Evolutionary conservation across 768 basidiomycete genomes (phyloP).

Genomic region (Mycena floridula): DNA sequence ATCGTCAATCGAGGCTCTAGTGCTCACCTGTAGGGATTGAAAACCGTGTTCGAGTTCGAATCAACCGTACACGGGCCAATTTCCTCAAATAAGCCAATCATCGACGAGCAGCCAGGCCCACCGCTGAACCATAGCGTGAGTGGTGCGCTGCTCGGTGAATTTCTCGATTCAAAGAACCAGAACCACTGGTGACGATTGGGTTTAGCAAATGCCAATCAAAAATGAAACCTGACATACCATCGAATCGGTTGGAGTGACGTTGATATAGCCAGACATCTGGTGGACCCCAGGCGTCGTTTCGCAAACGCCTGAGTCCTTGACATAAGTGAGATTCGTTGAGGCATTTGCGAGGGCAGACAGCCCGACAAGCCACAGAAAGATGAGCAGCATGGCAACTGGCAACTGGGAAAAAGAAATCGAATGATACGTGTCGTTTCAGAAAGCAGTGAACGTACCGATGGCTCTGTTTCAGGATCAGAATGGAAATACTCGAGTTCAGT

Average conservation of each 20-base stretch:
- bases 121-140: slow-evolving; percentile 43
- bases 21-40: too few species aligned
- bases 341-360: too few species aligned
- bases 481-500: too few species aligned
- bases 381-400: too few species aligned
- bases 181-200: slow-evolving; percentile 31
- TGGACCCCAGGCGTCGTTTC: neutral
- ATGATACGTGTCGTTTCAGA: too few species aligned
- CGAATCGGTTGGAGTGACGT: neutral
- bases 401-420: too few species aligned
- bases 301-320: neutral
- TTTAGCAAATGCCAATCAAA: neutral
- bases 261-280: neutral
- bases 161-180: slow-evolving; percentile 46
- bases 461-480: too few species aligned
- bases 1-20: slow-evolving; percentile 17
- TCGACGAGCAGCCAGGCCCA: slow-evolving; percentile 31
- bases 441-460: too few species aligned
- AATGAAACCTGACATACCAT: neutral
- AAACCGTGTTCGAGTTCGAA: slow-evolving; percentile 25
- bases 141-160: slow-evolving; percentile 38
- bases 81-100: slow-evolving; percentile 27
- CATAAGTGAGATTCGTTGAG: slow-evolving; percentile 12
- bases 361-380: too few species aligned
- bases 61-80: slow-evolving; percentile 39